These are phyloP conservation scores for Colletotrichum kahawae DNA, from an alignment of 2,329 filamentous ascomycete species.

Conservation along the genomic window DNA sequence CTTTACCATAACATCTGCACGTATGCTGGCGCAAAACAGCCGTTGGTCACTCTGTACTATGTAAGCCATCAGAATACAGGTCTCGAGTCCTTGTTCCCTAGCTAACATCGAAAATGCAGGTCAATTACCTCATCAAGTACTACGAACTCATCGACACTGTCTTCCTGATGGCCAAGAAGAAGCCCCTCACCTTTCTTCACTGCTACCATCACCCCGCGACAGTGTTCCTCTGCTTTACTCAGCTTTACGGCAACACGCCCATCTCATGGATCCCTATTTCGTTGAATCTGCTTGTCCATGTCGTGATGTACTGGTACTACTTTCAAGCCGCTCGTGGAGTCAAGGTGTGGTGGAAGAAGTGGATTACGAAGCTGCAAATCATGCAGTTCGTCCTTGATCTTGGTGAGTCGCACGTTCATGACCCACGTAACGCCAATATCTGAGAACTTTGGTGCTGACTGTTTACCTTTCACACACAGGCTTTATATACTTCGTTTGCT, in stretches of 20 bases:
- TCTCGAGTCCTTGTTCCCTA: fast-evolving
- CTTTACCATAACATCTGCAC: conserved; percentile 83
- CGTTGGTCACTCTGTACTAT: conserved; percentile 85
- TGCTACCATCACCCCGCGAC: conserved; percentile 93
- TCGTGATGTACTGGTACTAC: conserved; percentile 98
- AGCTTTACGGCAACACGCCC: conserved; percentile 81
- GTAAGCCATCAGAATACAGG: conserved; percentile 53
- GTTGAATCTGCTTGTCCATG: conserved; percentile 84
- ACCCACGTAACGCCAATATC: not conserved
- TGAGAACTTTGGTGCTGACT: not conserved
- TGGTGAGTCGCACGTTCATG: conserved; percentile 57
- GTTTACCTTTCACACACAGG: not conserved
- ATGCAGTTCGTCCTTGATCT: conserved; percentile 89
- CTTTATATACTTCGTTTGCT: conserved; percentile 71
- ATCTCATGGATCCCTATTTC: conserved; percentile 88
- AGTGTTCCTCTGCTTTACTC: conserved; percentile 87
- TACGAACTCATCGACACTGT: conserved; percentile 86
- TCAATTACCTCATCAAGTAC: conserved; percentile 93
- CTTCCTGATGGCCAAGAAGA: conserved; percentile 94
- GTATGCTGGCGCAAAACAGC: conserved; percentile 78
- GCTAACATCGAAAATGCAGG: conserved; percentile 54
- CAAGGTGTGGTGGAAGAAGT: conserved; percentile 94
- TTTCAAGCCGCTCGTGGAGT: conserved; percentile 90
- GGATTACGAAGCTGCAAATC: conserved; percentile 90
- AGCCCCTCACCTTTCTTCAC: conserved; percentile 91